Evolutionary conservation across 2,329 filamentous ascomycete species (phyloP).

Genomic region (Exophiala sp.): DNA sequence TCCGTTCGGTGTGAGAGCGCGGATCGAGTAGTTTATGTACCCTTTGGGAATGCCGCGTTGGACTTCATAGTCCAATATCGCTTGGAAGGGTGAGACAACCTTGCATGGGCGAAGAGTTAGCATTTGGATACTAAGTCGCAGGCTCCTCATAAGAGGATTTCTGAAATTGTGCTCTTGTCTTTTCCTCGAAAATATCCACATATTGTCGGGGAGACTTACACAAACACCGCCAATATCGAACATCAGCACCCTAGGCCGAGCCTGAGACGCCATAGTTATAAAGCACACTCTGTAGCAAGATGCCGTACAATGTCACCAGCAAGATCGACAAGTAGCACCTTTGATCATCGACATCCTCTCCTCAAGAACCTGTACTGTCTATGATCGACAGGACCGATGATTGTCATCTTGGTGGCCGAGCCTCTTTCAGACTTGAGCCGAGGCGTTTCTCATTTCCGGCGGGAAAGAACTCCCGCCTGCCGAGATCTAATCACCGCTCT

Average conservation of each 20-base stretch:
- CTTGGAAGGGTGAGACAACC: conserved; percentile 89
- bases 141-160: no score
- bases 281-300: not conserved
- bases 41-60: conserved; percentile 72
- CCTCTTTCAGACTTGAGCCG: not conserved
- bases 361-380: no score
- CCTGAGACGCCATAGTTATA: conserved; percentile 12
- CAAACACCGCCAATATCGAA: conserved; percentile 98
- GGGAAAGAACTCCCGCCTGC: not conserved
- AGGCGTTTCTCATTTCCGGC: not conserved
- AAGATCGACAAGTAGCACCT: not conserved
- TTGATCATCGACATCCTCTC: not conserved
- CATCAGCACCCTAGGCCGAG: conserved; percentile 66
- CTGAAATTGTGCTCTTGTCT: not conserved
- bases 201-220: conserved; percentile 57
- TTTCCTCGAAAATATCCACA: no score
- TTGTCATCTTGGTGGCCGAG: no score
- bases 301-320: not conserved
- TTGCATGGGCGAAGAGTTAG: conserved; percentile 36
- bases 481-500: not conserved
- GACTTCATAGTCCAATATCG: conserved; percentile 86
- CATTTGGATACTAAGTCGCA: not conserved
- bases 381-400: no score
- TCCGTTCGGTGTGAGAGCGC: conserved; percentile 70
- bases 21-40: conserved; percentile 90